These are phyloP conservation scores for Monosporascus sp. DNA, from an alignment of 2,329 filamentous ascomycete genomes.

Conservation along the genomic window DNA sequence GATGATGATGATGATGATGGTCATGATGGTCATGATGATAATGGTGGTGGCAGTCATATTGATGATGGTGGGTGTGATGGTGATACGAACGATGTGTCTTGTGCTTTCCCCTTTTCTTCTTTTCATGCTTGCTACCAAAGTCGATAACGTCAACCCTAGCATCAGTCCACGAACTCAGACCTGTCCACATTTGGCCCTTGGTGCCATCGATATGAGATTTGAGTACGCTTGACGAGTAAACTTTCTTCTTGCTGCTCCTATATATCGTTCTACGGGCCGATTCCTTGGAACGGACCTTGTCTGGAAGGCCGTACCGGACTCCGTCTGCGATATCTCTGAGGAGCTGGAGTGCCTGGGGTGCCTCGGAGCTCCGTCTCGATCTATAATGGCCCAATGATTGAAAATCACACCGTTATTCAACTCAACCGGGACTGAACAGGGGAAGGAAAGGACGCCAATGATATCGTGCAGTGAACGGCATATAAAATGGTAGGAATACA, in stretches of 20 bases:
- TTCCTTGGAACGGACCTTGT: background rate
- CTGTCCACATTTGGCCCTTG: background rate
- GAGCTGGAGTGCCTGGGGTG: background rate
- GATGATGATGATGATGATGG: background rate
- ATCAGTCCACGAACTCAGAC: background rate
- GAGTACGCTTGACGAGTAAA: background rate
- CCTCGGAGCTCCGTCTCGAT: background rate
- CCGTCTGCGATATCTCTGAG: background rate
- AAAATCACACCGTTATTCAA: background rate
- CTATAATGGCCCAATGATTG: background rate
- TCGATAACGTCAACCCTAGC: constrained; percentile 2
- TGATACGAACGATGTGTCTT: background rate
- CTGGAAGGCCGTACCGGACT: background rate
- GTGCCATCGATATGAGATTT: background rate
- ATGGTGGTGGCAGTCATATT: background rate
- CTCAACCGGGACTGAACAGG: background rate
- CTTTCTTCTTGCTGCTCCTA: background rate
- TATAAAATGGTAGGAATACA: too few relatives aligned
- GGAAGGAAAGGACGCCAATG: too few relatives aligned
- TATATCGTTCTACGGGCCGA: background rate
- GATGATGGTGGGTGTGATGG: background rate
- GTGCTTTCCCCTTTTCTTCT: background rate
- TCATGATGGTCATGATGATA: background rate
- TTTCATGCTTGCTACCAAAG: background rate
- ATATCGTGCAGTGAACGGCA: background rate